phyloP scores from a whole-genome alignment of 2,329 filamentous ascomycete genomes.

The Verticillium isaacii region DNA sequence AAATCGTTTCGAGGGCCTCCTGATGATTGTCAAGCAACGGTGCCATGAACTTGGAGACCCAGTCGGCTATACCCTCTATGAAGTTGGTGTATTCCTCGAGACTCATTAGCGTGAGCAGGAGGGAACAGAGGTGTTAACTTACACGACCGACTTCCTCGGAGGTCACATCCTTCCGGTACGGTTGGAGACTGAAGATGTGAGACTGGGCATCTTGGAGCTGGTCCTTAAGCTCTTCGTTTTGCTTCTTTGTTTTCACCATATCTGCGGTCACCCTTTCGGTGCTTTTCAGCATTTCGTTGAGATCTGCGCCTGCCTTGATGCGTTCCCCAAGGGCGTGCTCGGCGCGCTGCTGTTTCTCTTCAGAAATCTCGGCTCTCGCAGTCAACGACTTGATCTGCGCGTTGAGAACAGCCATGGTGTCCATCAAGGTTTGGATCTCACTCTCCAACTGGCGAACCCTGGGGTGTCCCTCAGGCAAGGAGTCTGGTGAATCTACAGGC shows the following conservation, averaged over 20 bases:
- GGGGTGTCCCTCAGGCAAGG: not conserved
- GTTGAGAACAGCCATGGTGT: not conserved
- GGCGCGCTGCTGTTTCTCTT: not conserved
- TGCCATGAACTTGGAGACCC: constrained; percentile 28
- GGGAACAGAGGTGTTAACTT: constrained; percentile 6
- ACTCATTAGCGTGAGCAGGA: constrained; percentile 8
- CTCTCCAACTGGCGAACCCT: not conserved
- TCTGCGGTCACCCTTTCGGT: constrained; percentile 15
- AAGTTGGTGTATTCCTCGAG: constrained; percentile 29
- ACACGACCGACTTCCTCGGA: constrained; percentile 29
- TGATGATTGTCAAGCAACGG: constrained; percentile 22
- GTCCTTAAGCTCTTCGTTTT: constrained; percentile 22
- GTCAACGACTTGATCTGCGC: not conserved
- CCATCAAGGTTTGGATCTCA: constrained; percentile 18
- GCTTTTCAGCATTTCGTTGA: constrained; percentile 18
- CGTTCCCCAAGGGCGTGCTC: not conserved
- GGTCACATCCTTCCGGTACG: constrained; percentile 32
- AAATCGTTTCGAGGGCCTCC: constrained; percentile 17
- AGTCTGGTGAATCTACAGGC: not conserved
- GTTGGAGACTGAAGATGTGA: constrained; percentile 35
- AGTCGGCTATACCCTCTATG: constrained; percentile 26
- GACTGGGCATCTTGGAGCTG: constrained; percentile 29
- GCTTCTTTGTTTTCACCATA: constrained; percentile 16
- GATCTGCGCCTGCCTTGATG: constrained; percentile 5
- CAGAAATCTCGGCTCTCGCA: not conserved